Percentiles rank a stretch among this genome's conserved stretches.
phyloP scores from a whole-genome alignment of 495 filamentous ascomycete genomes.

The Aspergillus avenaceus region DNA sequence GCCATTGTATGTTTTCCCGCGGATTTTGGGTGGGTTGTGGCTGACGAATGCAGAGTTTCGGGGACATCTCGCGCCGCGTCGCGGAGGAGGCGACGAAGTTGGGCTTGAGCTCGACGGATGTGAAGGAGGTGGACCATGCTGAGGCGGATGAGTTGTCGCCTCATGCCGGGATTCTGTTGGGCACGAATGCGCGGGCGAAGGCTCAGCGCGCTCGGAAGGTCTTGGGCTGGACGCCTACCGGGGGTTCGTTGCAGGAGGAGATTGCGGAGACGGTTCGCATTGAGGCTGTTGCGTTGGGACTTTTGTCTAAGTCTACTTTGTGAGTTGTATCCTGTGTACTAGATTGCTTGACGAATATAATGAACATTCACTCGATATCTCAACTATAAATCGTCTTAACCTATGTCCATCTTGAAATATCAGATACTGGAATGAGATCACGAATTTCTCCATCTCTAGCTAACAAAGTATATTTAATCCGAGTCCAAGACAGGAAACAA shows the following conservation, averaged over 20 bases:
- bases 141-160: conserved; percentile 21
- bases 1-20: conserved; percentile 35
- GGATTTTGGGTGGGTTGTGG: background rate
- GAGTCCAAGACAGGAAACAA: too few relatives aligned
- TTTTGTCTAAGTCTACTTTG: too few relatives aligned
- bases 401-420: too few relatives aligned
- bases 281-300: conserved; percentile 29
- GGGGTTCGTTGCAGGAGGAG: conserved; percentile 42
- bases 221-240: conserved; percentile 53
- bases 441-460: too few relatives aligned
- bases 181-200: conserved; percentile 51
- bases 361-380: too few relatives aligned
- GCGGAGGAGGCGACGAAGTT: conserved; percentile 51
- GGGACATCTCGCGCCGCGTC: conserved; percentile 50
- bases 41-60: conserved; percentile 41
- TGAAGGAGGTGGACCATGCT: conserved; percentile 22
- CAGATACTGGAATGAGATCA: too few relatives aligned
- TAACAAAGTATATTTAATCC: too few relatives aligned
- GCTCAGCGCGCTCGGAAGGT: conserved; percentile 54
- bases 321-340: too few relatives aligned
- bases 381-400: too few relatives aligned
- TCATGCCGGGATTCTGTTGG: conserved; percentile 33
- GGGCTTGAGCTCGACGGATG: conserved; percentile 49
- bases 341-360: too few relatives aligned
- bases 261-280: conserved; percentile 40